Percentiles rank a stretch among this genome's conserved stretches.
Evolutionary conservation across 2,329 filamentous ascomycete species (phyloP).

Genomic region (Chaetomium olivaceum): DNA sequence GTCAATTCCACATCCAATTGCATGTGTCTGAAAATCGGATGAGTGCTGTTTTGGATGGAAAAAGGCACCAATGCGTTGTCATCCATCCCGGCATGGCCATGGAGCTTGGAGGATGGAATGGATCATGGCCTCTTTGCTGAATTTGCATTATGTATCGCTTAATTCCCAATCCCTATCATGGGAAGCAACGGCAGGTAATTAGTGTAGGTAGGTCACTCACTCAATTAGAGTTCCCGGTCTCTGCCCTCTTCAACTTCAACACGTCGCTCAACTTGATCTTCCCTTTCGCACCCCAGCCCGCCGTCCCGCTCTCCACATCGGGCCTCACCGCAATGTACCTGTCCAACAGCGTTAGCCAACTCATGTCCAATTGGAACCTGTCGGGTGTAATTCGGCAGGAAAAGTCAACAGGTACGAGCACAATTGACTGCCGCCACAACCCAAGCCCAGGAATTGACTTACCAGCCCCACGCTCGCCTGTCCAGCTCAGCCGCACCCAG

Average conservation of each 20-base stretch:
- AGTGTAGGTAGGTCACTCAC: not conserved
- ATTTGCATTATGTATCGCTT: not conserved
- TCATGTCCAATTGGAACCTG: not conserved
- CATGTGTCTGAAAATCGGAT: not conserved
- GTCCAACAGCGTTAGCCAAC: not conserved
- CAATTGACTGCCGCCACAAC: not conserved
- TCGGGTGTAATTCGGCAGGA: not conserved
- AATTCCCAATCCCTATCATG: not conserved
- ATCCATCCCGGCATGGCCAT: not conserved
- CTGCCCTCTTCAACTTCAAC: constrained; percentile 55
- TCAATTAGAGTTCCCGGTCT: not conserved
- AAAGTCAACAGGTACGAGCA: not conserved
- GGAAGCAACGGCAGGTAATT: not conserved
- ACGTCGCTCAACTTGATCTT: constrained; percentile 66
- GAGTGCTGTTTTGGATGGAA: not conserved
- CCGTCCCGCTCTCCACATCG: constrained; percentile 70
- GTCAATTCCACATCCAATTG: not conserved
- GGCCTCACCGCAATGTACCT: constrained; percentile 71
- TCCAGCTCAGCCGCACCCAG: constrained; percentile 69
- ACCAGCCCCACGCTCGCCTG: constrained; percentile 74
- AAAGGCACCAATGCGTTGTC: not conserved
- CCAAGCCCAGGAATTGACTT: not conserved
- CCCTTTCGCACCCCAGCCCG: constrained; percentile 84
- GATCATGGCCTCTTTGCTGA: not conserved
- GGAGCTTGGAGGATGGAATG: not conserved